Percentiles rank a stretch among this genome's conserved stretches.
phyloP scores from a whole-genome alignment of 2,329 filamentous ascomycete species.

The Sordariomycetes sp. region DNA sequence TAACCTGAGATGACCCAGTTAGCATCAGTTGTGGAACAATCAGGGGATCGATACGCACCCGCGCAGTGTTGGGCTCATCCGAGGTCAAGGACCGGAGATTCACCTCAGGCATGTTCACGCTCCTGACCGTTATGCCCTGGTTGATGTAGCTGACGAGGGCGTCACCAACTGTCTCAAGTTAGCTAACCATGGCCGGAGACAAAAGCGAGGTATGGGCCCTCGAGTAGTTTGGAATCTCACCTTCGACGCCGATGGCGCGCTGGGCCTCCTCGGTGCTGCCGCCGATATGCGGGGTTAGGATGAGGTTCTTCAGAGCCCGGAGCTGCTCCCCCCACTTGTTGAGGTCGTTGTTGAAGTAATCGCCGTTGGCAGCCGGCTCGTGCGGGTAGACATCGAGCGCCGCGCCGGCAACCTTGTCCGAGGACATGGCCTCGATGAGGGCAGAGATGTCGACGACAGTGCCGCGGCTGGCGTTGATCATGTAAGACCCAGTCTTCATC shows the following conservation, averaged over 20 bases:
- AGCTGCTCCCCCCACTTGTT: conserved; percentile 83
- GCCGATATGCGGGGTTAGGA: conserved; percentile 93
- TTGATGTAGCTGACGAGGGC: conserved; percentile 92
- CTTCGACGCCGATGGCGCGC: conserved; percentile 86
- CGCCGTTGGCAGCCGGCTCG: conserved; percentile 87
- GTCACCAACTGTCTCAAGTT: conserved; percentile 51
- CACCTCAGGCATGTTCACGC: conserved; percentile 96
- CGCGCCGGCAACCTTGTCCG: conserved; percentile 80
- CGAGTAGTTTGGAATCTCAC: conserved; percentile 19
- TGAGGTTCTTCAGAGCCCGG: conserved; percentile 77
- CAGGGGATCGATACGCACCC: conserved; percentile 37
- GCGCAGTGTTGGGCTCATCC: conserved; percentile 80
- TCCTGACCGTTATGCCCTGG: conserved; percentile 80
- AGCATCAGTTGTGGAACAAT: not conserved
- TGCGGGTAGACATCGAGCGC: conserved; percentile 95
- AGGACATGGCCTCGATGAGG: conserved; percentile 75
- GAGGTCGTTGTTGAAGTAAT: conserved; percentile 80
- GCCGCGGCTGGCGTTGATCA: conserved; percentile 93
- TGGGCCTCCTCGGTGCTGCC: conserved; percentile 97
- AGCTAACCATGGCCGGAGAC: not conserved
- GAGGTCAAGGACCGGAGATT: conserved; percentile 79
- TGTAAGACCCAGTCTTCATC: conserved; percentile 89
- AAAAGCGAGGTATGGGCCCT: not conserved
- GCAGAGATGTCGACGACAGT: conserved; percentile 91
- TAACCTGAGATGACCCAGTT: conserved; percentile 42